phyloP scores from a whole-genome alignment of 2,329 filamentous ascomycete species.

The Xylaria digitata region DNA sequence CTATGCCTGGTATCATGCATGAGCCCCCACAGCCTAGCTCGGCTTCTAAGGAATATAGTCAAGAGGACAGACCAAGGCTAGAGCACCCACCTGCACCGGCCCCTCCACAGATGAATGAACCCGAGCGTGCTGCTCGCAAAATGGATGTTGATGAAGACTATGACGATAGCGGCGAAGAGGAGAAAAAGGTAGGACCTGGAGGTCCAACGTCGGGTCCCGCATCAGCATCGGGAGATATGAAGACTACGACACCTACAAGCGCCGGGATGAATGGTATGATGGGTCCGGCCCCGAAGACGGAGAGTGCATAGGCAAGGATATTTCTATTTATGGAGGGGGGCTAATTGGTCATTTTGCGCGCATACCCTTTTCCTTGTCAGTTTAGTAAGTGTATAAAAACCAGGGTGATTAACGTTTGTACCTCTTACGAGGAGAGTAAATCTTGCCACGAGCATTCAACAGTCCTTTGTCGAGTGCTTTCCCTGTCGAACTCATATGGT shows the following conservation, averaged over 20 bases:
- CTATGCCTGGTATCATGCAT: conserved; percentile 64
- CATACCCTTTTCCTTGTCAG: conserved; percentile 45
- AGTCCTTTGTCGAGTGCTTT: conserved; percentile 31
- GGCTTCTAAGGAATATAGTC: conserved; percentile 63
- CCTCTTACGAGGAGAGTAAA: conserved; percentile 40
- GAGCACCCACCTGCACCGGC: conserved; percentile 58
- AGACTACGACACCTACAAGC: conserved; percentile 63
- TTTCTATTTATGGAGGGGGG: conserved; percentile 27
- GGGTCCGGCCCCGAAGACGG: conserved; percentile 60
- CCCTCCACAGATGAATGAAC: conserved; percentile 72
- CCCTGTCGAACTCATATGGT: conserved; percentile 20
- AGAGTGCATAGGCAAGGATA: conserved; percentile 48
- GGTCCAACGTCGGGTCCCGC: conserved; percentile 57
- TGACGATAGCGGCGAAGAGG: conserved; percentile 91
- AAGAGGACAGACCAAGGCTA: conserved; percentile 66
- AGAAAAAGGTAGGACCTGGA: conserved; percentile 67
- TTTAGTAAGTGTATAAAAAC: conserved; percentile 40
- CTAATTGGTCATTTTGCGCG: conserved; percentile 36
- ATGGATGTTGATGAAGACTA: conserved; percentile 99
- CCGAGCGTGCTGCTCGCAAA: conserved; percentile 84
- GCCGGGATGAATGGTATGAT: conserved; percentile 62
- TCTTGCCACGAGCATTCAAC: conserved; percentile 34
- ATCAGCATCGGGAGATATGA: conserved; percentile 63
- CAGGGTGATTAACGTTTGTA: conserved; percentile 29
- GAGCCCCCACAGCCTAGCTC: conserved; percentile 61